phyloP scores from a whole-genome alignment of 2,329 filamentous ascomycete species.

The Orbilia quercus region DNA sequence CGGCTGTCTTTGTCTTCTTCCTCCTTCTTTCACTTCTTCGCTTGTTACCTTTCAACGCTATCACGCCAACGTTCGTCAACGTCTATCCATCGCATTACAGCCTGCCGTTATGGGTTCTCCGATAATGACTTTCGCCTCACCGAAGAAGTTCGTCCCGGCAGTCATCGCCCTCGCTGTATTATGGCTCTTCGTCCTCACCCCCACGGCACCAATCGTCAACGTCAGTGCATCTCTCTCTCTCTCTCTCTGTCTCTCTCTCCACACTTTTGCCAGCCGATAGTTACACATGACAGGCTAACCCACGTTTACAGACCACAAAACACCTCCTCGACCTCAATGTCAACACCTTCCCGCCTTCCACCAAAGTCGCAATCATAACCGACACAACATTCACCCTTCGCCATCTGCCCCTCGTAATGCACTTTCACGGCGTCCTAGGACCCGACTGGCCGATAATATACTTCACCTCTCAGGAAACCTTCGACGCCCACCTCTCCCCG shows the following conservation, averaged over 20 bases:
- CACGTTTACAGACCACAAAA: constrained; percentile 16
- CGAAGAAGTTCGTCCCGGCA: background rate
- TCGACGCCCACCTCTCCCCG: constrained; percentile 47
- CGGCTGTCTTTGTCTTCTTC: background rate
- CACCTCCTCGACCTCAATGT: constrained; percentile 1
- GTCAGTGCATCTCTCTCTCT: constrained; percentile 1
- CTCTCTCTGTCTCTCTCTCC: background rate
- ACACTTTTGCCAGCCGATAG: background rate
- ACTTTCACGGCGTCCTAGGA: constrained; percentile 64
- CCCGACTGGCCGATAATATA: constrained; percentile 66
- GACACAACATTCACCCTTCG: constrained; percentile 62
- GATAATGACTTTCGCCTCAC: background rate
- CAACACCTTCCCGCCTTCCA: background rate
- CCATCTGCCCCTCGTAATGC: constrained; percentile 63
- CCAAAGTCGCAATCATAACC: constrained; percentile 63
- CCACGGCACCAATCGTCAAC: constrained; percentile 9
- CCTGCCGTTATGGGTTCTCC: background rate
- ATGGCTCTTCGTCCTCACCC: constrained; percentile 11
- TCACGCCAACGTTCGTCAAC: background rate
- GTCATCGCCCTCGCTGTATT: constrained; percentile 1
- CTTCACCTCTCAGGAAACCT: constrained; percentile 63
- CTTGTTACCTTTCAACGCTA: background rate
- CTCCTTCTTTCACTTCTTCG: background rate
- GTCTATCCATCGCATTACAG: background rate
- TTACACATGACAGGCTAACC: background rate